Percentiles rank a stretch among this genome's conserved stretches.
phyloP scores from a whole-genome alignment of 805 yeast species.

The Spencermartinsiella europaea region DNA sequence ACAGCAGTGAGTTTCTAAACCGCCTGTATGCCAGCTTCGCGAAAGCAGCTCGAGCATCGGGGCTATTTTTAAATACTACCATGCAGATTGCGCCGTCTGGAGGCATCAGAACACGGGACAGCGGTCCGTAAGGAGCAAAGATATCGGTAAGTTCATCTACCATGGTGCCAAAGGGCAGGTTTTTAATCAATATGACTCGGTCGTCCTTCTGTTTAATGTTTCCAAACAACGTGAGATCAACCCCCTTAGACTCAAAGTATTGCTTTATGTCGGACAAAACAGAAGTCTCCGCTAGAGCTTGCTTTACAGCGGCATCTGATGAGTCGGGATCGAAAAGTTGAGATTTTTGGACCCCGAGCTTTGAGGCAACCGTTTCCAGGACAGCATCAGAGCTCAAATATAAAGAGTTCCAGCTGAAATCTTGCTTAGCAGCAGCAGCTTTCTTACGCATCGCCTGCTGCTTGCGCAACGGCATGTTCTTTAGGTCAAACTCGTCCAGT shows the following conservation, averaged over 20 bases:
- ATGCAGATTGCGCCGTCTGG: conserved; percentile 96
- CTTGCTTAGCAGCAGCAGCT: conserved; percentile 76
- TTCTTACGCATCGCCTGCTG: conserved; percentile 81
- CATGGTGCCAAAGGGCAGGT: conserved; percentile 85
- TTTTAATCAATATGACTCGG: conserved; percentile 73
- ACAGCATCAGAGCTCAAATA: conserved; percentile 91
- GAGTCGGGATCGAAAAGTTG: conserved; percentile 84
- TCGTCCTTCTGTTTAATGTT: conserved; percentile 69
- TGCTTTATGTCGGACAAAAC: conserved; percentile 87
- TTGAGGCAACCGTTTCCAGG: conserved; percentile 78
- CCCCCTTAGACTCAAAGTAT: conserved; percentile 80
- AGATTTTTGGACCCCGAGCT: conserved; percentile 76
- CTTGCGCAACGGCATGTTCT: conserved; percentile 87
- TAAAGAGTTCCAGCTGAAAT: conserved; percentile 93
- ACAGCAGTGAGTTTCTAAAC: conserved; percentile 79
- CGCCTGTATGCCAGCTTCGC: conserved; percentile 81
- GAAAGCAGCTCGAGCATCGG: conserved; percentile 86
- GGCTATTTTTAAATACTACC: conserved; percentile 76
- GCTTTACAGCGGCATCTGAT: conserved; percentile 86
- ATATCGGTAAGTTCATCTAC: conserved; percentile 75
- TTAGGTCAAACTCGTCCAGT: conserved; percentile 84
- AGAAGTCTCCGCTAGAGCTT: conserved; percentile 95
- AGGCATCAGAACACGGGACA: conserved; percentile 82
- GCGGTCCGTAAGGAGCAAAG: conserved; percentile 73
- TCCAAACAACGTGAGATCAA: conserved; percentile 67